These are phyloP conservation scores for Stephania cephalantha DNA, from an alignment of 164 flowering plant genomes.

Conservation along the genomic window DNA sequence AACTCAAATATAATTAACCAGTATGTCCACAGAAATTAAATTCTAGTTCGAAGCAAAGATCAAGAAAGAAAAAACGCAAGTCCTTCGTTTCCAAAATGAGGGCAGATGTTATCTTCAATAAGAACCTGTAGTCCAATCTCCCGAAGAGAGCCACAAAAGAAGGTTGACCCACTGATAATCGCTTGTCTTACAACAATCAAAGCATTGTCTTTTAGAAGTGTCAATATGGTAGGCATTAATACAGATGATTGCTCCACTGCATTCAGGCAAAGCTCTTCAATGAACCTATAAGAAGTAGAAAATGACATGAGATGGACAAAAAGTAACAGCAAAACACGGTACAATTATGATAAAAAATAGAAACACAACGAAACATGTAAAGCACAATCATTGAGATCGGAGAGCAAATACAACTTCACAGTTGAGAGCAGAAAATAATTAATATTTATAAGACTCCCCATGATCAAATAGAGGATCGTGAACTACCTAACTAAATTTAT, in stretches of 20 bases:
- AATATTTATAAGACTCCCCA: background rate
- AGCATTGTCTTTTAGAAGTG: conserved; percentile 47
- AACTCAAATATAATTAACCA: background rate
- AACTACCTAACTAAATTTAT: no score
- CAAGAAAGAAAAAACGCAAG: background rate
- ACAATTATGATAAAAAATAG: background rate
- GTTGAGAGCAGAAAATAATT: background rate
- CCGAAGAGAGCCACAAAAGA: conserved; percentile 50
- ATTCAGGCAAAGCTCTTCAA: conserved; percentile 60
- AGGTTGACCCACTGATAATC: conserved; percentile 52
- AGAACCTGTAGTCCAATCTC: conserved; percentile 76
- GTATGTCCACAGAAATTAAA: background rate
- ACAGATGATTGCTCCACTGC: conserved; percentile 48
- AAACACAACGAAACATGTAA: background rate
- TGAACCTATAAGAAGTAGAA: conserved; percentile 44
- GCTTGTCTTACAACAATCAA: conserved; percentile 57
- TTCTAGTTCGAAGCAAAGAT: background rate
- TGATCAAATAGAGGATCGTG: background rate
- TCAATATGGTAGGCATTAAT: conserved; percentile 51
- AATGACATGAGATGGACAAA: conserved; percentile 2
- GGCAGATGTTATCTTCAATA: background rate
- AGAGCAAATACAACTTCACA: background rate
- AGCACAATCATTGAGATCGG: background rate
- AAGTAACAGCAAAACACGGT: background rate
- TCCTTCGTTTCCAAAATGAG: background rate